A percentile compares a stretch with the other conserved stretches of the same genome.
Conservation (phyloP, 257 asterid species). For the Plectranthus barbatus region DNA sequence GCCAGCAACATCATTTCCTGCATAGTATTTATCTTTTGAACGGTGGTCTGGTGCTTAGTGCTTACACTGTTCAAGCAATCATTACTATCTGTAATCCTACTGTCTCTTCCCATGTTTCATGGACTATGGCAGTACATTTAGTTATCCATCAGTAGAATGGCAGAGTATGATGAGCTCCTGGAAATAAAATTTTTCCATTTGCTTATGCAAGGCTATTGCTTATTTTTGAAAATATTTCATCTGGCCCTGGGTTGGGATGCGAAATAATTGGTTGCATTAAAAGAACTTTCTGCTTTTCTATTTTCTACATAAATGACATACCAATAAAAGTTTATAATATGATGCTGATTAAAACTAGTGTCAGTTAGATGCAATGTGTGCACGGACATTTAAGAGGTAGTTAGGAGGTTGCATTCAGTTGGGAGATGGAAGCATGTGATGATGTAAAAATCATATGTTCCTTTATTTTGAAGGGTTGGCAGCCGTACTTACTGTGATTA, state of each 20-base stretch:
- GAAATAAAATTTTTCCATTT: neutral
- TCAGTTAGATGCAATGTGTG: neutral
- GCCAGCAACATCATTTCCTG: neutral
- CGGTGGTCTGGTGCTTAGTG: neutral
- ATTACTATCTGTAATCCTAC: neutral
- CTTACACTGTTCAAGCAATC: neutral
- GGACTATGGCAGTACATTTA: neutral
- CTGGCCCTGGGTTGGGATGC: neutral
- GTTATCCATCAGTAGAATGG: neutral
- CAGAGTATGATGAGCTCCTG: neutral
- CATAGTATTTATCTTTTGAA: neutral
- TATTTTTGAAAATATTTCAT: neutral
- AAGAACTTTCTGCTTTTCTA: no score
- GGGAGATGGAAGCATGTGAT: no score
- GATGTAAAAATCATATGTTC: no score
- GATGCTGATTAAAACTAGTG: neutral
- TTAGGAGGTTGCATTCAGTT: neutral
- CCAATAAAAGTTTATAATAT: neutral
- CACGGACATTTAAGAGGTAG: neutral
- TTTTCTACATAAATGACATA: no score
- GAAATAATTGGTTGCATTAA: neutral
- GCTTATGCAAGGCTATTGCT: neutral
- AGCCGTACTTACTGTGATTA: no score
- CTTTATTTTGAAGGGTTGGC: no score
- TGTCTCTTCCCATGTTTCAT: neutral